Evolutionary conservation across 2,329 filamentous ascomycete species (phyloP).

Genomic region (Exophiala lecanii-corni): DNA sequence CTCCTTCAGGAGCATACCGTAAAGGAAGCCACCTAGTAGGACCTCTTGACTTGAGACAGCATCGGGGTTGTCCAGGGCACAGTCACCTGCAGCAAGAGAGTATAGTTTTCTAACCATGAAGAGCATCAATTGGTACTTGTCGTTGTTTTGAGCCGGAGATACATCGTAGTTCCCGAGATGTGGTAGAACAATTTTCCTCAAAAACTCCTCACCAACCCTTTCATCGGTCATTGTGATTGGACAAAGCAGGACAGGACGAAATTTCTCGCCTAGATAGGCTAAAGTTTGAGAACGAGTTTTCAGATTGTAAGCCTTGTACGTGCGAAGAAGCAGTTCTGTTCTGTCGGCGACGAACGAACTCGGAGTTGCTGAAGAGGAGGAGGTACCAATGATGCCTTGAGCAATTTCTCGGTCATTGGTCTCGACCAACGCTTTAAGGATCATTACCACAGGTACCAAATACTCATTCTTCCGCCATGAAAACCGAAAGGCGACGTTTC

Average conservation of each 20-base stretch:
- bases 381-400: slow-evolving; percentile 78
- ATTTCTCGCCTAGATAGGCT: slow-evolving; percentile 84
- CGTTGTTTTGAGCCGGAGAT: slow-evolving; percentile 74
- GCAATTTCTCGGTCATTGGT: slow-evolving; percentile 97
- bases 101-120: slow-evolving; percentile 98
- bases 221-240: slow-evolving; percentile 80
- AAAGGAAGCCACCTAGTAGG: slow-evolving; percentile 85
- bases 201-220: slow-evolving; percentile 84
- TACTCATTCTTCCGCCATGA: slow-evolving; percentile 98
- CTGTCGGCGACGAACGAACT: slow-evolving; percentile 95
- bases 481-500: slow-evolving; percentile 94
- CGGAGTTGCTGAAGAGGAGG: slow-evolving; percentile 69
- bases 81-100: slow-evolving; percentile 85
- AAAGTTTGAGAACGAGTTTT: slow-evolving; percentile 78
- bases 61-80: slow-evolving; percentile 91
- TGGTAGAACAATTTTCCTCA: slow-evolving; percentile 83
- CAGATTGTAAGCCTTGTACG: slow-evolving; percentile 85
- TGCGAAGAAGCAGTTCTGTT: slow-evolving; percentile 83
- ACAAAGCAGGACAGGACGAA: slow-evolving; percentile 79
- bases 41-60: slow-evolving; percentile 95
- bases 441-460: slow-evolving; percentile 93
- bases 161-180: slow-evolving; percentile 85
- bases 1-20: slow-evolving; percentile 94
- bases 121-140: slow-evolving; percentile 90
- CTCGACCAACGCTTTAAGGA: slow-evolving; percentile 88